Conservation (phyloP, 1,284 basidiomycete species). For the Ustilago sp. region DNA sequence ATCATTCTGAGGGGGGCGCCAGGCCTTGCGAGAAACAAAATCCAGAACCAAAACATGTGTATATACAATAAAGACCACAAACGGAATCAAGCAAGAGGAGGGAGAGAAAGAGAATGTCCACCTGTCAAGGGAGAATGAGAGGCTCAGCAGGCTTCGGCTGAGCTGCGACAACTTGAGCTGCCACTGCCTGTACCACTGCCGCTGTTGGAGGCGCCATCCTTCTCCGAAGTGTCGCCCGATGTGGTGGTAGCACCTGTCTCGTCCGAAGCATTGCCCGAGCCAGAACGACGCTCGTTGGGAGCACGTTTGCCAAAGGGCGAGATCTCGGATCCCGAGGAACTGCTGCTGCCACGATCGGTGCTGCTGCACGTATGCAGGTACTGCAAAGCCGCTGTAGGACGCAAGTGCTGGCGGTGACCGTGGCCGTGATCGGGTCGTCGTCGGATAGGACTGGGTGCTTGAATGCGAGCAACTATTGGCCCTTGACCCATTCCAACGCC, state of each 20-base stretch:
- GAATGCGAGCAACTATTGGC: slow-evolving; percentile 24
- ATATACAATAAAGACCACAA: slow-evolving; percentile 13
- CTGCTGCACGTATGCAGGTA: slow-evolving; percentile 43
- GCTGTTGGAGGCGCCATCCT: slow-evolving; percentile 43
- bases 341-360: slow-evolving; percentile 46
- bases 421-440: slow-evolving; percentile 52
- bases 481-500: slow-evolving; percentile 13
- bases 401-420: slow-evolving; percentile 53
- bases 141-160: slow-evolving; percentile 24
- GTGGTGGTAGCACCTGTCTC: slow-evolving; percentile 47
- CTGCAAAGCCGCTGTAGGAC: slow-evolving; percentile 35
- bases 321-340: slow-evolving; percentile 36
- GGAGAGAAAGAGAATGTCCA: background rate
- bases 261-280: slow-evolving; percentile 48
- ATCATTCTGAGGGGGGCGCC: background rate
- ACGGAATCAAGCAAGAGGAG: background rate
- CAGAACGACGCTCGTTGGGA: slow-evolving; percentile 35
- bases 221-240: slow-evolving; percentile 51
- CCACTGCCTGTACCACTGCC: slow-evolving; percentile 36
- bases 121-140: slow-evolving; percentile 6
- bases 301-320: slow-evolving; percentile 37
- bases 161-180: slow-evolving; percentile 40
- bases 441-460: slow-evolving; percentile 45
- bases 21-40: slow-evolving; percentile 14
- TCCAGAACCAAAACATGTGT: background rate